A percentile compares a stretch with the other conserved stretches of the same genome.
Evolutionary conservation across 1,284 basidiomycete genomes (phyloP).

Genomic region (Trametes polyzona): DNA sequence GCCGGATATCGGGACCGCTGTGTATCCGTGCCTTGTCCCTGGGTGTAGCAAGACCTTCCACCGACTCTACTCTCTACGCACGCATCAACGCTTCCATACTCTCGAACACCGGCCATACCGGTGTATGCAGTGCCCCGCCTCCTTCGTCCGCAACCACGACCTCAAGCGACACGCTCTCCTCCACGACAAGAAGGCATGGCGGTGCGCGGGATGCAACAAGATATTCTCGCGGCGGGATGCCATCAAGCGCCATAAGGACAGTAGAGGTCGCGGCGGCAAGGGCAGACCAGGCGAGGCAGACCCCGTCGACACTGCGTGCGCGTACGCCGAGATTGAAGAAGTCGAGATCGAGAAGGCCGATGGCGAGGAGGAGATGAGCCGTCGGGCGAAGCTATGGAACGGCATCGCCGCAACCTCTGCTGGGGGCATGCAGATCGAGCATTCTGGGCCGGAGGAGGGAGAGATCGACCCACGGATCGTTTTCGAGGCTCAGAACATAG

Average conservation of each 20-base stretch:
- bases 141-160: conserved; percentile 77
- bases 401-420: conserved; percentile 49
- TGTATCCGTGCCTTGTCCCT: conserved; percentile 70
- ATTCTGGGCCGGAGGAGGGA: conserved; percentile 56
- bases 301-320: conserved; percentile 46
- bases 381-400: conserved; percentile 64
- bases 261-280: conserved; percentile 43
- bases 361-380: conserved; percentile 54
- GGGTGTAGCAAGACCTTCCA: conserved; percentile 69
- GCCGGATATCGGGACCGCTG: conserved; percentile 68
- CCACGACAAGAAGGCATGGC: conserved; percentile 71
- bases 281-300: conserved; percentile 42
- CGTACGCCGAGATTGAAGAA: conserved; percentile 58
- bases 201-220: conserved; percentile 71
- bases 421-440: conserved; percentile 22
- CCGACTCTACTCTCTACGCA: conserved; percentile 65
- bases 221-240: conserved; percentile 76
- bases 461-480: conserved; percentile 59
- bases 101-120: conserved; percentile 61
- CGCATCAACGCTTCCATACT: conserved; percentile 67
- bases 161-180: conserved; percentile 71
- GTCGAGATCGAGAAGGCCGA: conserved; percentile 59
- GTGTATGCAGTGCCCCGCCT: conserved; percentile 66
- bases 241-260: conserved; percentile 73
- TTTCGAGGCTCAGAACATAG: conserved; percentile 52